Percentiles rank a stretch among this genome's conserved stretches.
Evolutionary conservation across 257 asterid genomes (phyloP).

Genomic region (Nicotiana undulata): DNA sequence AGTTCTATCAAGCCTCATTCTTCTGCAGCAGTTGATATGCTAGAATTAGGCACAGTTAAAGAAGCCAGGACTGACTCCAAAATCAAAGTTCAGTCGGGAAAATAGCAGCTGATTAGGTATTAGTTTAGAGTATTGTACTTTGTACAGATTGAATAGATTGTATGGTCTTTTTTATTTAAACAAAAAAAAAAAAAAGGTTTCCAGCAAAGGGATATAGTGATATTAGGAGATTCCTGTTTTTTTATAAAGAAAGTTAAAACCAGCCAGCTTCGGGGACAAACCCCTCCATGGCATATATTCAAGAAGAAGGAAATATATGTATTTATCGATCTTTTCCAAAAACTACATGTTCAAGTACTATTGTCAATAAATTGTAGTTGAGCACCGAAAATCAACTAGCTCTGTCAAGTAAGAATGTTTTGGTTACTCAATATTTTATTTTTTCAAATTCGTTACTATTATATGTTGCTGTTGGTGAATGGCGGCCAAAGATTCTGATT

Average conservation of each 20-base stretch:
- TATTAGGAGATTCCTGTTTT: too few species aligned
- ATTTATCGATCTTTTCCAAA: not conserved
- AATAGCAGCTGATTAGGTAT: not conserved
- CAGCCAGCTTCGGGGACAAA: slow-evolving; percentile 25
- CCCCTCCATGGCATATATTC: slow-evolving; percentile 15
- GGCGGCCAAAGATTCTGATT: too few species aligned
- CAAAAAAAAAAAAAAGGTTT: too few species aligned
- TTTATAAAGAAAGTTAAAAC: not conserved
- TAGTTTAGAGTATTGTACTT: not conserved
- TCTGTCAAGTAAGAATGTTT: too few species aligned
- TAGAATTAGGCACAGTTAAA: slow-evolving; percentile 30
- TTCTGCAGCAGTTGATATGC: not conserved
- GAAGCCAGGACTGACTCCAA: not conserved
- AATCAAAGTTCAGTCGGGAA: not conserved
- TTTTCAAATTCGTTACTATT: too few species aligned
- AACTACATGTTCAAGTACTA: not conserved
- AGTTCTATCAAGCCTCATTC: slow-evolving; percentile 48
- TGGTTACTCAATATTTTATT: too few species aligned
- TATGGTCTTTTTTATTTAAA: too few species aligned
- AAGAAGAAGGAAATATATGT: not conserved
- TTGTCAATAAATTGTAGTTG: not conserved
- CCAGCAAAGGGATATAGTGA: not conserved
- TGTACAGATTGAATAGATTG: too few species aligned
- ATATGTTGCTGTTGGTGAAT: too few species aligned
- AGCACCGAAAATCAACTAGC: not conserved